Percentiles rank a stretch among this genome's conserved stretches.
phyloP scores from a whole-genome alignment of 441 rosid genomes.

The Pelargonium myrrhifolium region DNA sequence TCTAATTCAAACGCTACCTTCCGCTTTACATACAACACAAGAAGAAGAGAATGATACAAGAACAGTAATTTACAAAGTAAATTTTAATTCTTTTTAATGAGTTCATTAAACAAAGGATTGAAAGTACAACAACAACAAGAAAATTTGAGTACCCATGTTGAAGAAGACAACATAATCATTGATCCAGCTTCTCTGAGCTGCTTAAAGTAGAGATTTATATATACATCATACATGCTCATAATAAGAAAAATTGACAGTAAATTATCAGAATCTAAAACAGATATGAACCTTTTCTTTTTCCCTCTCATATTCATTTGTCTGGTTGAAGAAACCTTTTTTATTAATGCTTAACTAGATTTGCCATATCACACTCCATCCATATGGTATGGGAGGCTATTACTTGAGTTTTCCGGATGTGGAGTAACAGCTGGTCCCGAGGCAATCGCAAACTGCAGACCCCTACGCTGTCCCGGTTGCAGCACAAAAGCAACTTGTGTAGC shows the following conservation, averaged over 20 bases:
- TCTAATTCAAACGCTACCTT: not conserved
- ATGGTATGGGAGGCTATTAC: constrained; percentile 6
- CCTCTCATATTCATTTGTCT: constrained; percentile 10
- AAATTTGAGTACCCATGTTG: not conserved
- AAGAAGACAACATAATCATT: constrained; percentile 1
- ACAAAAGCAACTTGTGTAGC: constrained; percentile 85
- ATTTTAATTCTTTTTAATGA: not conserved
- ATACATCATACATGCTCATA: not conserved
- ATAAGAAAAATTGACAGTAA: not conserved
- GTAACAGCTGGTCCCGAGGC: constrained; percentile 40
- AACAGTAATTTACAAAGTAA: not conserved
- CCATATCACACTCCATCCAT: constrained; percentile 5
- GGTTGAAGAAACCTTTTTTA: not conserved
- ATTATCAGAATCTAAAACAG: not conserved
- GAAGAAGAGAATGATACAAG: not conserved
- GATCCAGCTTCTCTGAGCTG: constrained; percentile 9
- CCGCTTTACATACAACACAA: not conserved
- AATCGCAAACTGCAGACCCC: constrained; percentile 73
- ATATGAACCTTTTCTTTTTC: not conserved
- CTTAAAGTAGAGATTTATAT: not conserved
- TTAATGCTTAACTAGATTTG: not conserved
- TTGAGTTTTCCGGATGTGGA: constrained; percentile 34
- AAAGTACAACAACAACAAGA: constrained; percentile 2
- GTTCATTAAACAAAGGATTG: not conserved
- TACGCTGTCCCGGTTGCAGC: constrained; percentile 66